Evolutionary conservation across 495 filamentous ascomycete species (phyloP).

Genomic region (Aspergillus incahuasiensis): DNA sequence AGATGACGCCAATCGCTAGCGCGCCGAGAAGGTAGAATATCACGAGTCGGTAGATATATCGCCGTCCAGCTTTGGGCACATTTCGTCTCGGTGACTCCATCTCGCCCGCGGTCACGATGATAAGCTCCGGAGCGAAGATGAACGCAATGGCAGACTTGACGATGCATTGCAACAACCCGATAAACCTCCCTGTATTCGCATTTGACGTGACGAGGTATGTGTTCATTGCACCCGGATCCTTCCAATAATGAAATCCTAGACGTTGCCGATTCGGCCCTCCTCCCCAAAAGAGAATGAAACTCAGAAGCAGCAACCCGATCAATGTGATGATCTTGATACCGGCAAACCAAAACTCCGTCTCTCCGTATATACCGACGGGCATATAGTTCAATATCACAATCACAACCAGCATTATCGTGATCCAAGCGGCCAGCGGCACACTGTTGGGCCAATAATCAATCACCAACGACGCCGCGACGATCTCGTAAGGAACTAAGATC

Average conservation of each 20-base stretch:
- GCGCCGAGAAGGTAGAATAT: slow-evolving; percentile 70
- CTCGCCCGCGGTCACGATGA: slow-evolving; percentile 59
- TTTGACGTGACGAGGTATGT: slow-evolving; percentile 19
- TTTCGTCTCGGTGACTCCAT: slow-evolving; percentile 71
- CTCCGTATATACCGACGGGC: slow-evolving; percentile 61
- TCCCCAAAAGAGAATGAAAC: slow-evolving; percentile 67
- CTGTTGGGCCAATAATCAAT: slow-evolving; percentile 64
- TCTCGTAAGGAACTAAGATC: slow-evolving; percentile 64
- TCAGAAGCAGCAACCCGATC: slow-evolving; percentile 62
- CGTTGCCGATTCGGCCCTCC: slow-evolving; percentile 58
- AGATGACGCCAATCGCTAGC: slow-evolving; percentile 54
- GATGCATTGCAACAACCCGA: slow-evolving; percentile 39
- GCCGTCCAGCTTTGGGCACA: slow-evolving; percentile 70
- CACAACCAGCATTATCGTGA: slow-evolving; percentile 61
- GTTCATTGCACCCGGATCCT: slow-evolving; percentile 63
- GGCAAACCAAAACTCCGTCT: slow-evolving; percentile 69
- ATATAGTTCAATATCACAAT: slow-evolving; percentile 62
- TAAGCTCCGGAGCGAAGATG: slow-evolving; percentile 51
- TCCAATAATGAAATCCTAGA: slow-evolving; percentile 72
- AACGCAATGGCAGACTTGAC: slow-evolving; percentile 52
- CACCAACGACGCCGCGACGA: slow-evolving; percentile 65
- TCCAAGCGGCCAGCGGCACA: slow-evolving; percentile 55
- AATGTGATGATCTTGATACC: slow-evolving; percentile 75
- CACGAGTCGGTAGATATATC: slow-evolving; percentile 80
- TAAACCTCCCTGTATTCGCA: slow-evolving; percentile 38